These are phyloP conservation scores for Phaffomyces opuntiae DNA, from an alignment of 805 yeast species.

Conservation along the genomic window DNA sequence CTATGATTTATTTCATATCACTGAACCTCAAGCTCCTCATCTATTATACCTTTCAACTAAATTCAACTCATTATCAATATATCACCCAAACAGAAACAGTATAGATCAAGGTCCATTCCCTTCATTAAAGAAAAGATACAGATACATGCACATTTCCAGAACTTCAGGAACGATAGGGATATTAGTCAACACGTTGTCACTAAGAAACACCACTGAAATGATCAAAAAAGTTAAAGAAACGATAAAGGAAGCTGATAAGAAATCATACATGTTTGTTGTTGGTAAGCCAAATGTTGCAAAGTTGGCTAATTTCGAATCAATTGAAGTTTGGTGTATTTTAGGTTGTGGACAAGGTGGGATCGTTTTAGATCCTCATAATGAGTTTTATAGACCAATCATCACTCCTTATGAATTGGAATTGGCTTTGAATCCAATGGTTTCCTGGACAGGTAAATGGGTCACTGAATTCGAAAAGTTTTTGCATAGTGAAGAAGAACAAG, in stretches of 20 bases:
- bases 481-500: slow-evolving; percentile 27
- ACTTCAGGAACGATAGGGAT: slow-evolving; percentile 91
- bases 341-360: slow-evolving; percentile 96
- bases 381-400: slow-evolving; percentile 83
- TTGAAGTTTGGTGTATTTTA: slow-evolving; percentile 89
- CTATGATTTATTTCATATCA: slow-evolving; percentile 62
- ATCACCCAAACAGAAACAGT: slow-evolving; percentile 33
- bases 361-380: slow-evolving; percentile 68
- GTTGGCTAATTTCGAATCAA: slow-evolving; percentile 89
- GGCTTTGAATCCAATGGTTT: slow-evolving; percentile 67
- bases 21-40: slow-evolving; percentile 72
- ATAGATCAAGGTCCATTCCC: slow-evolving; percentile 59
- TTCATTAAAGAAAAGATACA: slow-evolving; percentile 75
- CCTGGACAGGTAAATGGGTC: slow-evolving; percentile 94
- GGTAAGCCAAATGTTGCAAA: slow-evolving; percentile 98
- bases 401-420: slow-evolving; percentile 88
- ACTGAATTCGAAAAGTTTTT: slow-evolving; percentile 62
- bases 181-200: slow-evolving; percentile 81
- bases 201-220: slow-evolving; percentile 64
- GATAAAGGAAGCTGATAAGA: slow-evolving; percentile 74
- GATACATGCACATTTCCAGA: slow-evolving; percentile 81
- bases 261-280: slow-evolving; percentile 89
- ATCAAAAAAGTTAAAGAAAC: slow-evolving; percentile 53
- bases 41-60: slow-evolving; percentile 68
- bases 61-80: slow-evolving; percentile 47